A percentile compares a stretch with the other conserved stretches of the same genome.
These are phyloP conservation scores for Monosporascus sp. DNA, from an alignment of 2,329 filamentous ascomycete genomes.

Conservation along the genomic window DNA sequence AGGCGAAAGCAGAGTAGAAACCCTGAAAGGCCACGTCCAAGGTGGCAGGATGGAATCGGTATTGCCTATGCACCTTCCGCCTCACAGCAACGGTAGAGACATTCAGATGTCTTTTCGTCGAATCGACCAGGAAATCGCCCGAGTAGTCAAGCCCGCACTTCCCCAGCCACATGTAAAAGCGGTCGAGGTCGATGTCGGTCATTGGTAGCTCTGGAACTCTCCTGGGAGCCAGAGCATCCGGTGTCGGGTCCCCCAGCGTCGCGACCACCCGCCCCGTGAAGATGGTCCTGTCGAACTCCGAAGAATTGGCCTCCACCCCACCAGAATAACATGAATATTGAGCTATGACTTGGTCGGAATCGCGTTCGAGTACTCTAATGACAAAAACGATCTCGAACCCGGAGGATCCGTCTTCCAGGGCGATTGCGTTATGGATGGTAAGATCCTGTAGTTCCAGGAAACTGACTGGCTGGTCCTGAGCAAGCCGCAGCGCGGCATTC, in stretches of 20 bases:
- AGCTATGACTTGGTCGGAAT: too few relatives aligned
- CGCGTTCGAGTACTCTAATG: neutral
- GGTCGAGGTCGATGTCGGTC: slow-evolving; percentile 2
- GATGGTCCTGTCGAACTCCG: too few relatives aligned
- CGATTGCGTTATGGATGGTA: neutral
- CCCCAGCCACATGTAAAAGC: slow-evolving; percentile 7
- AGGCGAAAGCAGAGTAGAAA: slow-evolving; percentile 6
- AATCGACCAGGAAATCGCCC: neutral
- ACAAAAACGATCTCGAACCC: neutral
- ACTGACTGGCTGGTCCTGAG: too few relatives aligned
- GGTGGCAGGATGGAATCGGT: slow-evolving; percentile 3
- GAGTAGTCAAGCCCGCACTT: slow-evolving; percentile 4
- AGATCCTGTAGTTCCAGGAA: neutral
- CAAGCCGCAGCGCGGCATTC: too few relatives aligned
- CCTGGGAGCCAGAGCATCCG: neutral
- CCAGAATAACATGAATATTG: too few relatives aligned
- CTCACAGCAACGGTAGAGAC: too few relatives aligned
- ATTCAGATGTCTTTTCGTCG: neutral
- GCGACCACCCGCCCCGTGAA: too few relatives aligned
- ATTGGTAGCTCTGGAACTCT: slow-evolving; percentile 1
- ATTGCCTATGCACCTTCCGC: neutral
- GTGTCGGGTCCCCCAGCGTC: too few relatives aligned
- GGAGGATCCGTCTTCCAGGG: neutral
- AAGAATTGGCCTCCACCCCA: too few relatives aligned
- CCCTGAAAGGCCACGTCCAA: slow-evolving; percentile 5